Base-by-base conservation (phyloP, 352 stramenopile species). In the Globisporangium echinulatum region DNA sequence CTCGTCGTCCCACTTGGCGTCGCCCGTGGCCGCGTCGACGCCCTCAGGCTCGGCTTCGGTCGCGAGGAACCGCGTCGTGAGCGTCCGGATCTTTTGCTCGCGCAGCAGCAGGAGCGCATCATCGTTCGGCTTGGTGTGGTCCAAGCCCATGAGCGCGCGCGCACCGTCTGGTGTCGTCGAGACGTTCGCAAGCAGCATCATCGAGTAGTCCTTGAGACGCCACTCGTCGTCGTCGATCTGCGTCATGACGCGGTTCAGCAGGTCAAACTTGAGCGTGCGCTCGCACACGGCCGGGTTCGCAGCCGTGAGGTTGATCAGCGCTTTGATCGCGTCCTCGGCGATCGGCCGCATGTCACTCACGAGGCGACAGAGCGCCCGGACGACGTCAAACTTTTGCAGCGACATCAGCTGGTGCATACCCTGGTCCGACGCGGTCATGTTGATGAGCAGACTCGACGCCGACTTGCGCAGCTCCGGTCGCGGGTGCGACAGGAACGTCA, bases 151-250 rank as follows among this genome's bases (percentile, higher is more conserved):
- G n/a, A 93, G 68, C 6, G 73, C 77, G 46, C 75, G 82, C 13
- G 77, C 76, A 6, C 84, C 84, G 15, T 87, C 77, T 7, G 80
- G 70, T 14, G 76, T 90, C 10, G 82, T 92, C 36, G 78, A 87
- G 52, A 92, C 76, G 56, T 93, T 94, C 58, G 85, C 85, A 52
- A 94, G 69, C 39, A 94, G 76, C 85, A 94, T 94, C 85, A 94
- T 92, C 47, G 81, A 92, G 40, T 84, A 78, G 68, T 94, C 80
- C 43, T 86, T 92, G 54, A 92, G 72, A 6, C 75, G 77, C 82
- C 84, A 94, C 47, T 94, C 85, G 53, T 75, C 70, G 74, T 92
- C 81, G 40, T 89, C 81, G 56, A 92, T 70, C 64, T 92, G 85
- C 40, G 74, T 84, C 81, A 94, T 90, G n/a, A 94, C 74, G 58